Conservation (phyloP, 306 rosid genomes). For the Trifolium dubium region DNA sequence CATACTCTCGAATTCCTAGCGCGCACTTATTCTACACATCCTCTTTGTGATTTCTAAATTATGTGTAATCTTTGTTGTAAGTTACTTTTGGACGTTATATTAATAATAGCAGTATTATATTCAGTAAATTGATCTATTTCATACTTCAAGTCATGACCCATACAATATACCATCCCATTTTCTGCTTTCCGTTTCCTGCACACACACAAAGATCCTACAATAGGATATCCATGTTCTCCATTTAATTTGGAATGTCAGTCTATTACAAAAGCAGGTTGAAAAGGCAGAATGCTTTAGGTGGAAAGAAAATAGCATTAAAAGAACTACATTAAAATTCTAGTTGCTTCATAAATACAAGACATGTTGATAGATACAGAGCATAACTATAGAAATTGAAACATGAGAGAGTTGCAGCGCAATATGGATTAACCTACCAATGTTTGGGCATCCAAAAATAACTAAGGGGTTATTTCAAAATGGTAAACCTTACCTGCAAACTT, state of each 20-base stretch:
- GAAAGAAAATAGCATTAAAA: conserved; percentile 8
- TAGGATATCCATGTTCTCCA: not conserved
- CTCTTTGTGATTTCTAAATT: not conserved
- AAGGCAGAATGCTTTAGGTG: not conserved
- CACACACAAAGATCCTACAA: not conserved
- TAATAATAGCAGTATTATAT: not conserved
- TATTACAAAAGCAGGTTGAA: conserved; percentile 2
- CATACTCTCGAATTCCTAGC: not conserved
- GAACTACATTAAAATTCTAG: not conserved
- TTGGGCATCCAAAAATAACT: conserved; percentile 15
- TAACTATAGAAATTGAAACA: conserved; percentile 3
- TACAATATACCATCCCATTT: too few relatives aligned
- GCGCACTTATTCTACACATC: not conserved
- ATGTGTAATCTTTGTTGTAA: not conserved
- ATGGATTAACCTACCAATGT: conserved; percentile 25
- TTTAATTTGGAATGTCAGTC: not conserved
- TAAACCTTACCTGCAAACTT: conserved; percentile 83
- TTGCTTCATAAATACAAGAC: not conserved
- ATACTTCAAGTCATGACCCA: not conserved
- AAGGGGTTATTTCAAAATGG: conserved; percentile 1
- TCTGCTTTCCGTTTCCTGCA: too few relatives aligned
- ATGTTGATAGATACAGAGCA: not conserved
- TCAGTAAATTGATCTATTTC: not conserved
- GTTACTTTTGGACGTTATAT: not conserved
- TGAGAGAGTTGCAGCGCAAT: conserved; percentile 12